These are phyloP conservation scores for Jackrogersella minutella DNA, from an alignment of 495 filamentous ascomycete genomes.

Conservation along the genomic window DNA sequence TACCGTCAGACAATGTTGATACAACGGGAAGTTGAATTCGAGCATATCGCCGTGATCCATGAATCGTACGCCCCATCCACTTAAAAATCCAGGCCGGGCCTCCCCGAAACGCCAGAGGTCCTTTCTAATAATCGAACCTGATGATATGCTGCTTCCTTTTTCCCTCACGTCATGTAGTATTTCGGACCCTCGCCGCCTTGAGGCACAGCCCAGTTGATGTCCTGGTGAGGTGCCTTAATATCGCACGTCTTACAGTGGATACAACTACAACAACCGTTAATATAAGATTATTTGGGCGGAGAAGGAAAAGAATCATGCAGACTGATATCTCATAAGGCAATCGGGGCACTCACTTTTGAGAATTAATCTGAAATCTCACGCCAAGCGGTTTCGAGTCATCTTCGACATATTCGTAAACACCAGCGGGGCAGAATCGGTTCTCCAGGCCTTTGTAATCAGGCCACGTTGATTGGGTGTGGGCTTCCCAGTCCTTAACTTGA, in stretches of 20 bases:
- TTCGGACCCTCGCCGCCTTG: constrained; percentile 97
- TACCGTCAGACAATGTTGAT: constrained; percentile 10
- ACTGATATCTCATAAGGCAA: not conserved
- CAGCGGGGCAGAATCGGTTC: constrained; percentile 99
- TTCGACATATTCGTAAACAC: constrained; percentile 98
- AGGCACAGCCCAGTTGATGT: constrained; percentile 96
- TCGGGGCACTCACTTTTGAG: constrained; percentile 82
- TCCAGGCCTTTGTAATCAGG: constrained; percentile 91
- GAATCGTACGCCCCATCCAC: not conserved
- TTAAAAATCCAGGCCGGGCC: not conserved
- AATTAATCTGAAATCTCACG: constrained; percentile 96
- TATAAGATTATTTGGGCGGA: not conserved
- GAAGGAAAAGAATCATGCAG: not conserved
- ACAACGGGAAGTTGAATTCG: constrained; percentile 36
- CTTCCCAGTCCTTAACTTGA: constrained; percentile 92
- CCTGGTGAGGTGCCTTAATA: constrained; percentile 95
- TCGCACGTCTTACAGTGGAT: constrained; percentile 99
- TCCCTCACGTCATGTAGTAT: constrained; percentile 83
- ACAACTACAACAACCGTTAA: constrained; percentile 65
- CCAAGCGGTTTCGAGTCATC: constrained; percentile 82
- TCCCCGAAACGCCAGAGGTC: constrained; percentile 8
- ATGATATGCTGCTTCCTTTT: not conserved
- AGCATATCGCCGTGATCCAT: constrained; percentile 22
- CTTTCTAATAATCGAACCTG: not conserved
- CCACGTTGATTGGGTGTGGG: constrained; percentile 81